Base-by-base conservation (phyloP, 805 yeast species). In the Ascoidea tarda region DNA sequence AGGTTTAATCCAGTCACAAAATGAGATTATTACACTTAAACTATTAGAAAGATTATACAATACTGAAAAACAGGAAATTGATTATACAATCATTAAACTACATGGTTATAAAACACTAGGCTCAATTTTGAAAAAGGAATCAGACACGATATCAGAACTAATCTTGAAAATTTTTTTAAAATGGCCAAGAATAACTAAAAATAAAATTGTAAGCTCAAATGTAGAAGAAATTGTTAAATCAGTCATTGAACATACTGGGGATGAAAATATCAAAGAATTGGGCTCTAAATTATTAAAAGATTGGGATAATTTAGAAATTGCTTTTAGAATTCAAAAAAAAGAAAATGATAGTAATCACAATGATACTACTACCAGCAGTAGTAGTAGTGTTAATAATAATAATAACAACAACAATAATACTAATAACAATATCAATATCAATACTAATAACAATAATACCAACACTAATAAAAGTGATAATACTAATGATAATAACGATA, bases 71-170 rank as follows among this genome's bases (percentile, higher is more conserved):
- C 69, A 70, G 1, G 64, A 66, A 5, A 69, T 84, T 33, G 78
- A 84, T 52, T 66, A 74, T 12, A 74, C 76, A 38, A 78, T 90
- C 47, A 78, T 87, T 60, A 76, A 82, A 55, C 73, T 88, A 61
- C 99, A 90, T 64, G 99, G 98, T 10, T 86, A 88, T 66, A 82
- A 82, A 61, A 81, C 93, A 16, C 71, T 90, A 51, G 77, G 85
- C 14, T 76, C 81, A 12, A 67, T 87, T 5, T 62, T 89, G 51
- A 72, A 73, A 55, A 69, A 54, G 48, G 54, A 53, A 5, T 63
- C 64, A 51, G 64, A 70, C 32, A 50, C 63, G 28, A 38, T 38
- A 10, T 8, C 44, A 38, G 14, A 38, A 38, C 4, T 38, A 10
- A 38, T 87, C 16, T 67, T 91, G 48, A 72, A 71, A 48, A 76